A percentile compares a stretch with the other conserved stretches of the same genome.
Evolutionary conservation across 768 basidiomycete species (phyloP).

Genomic region (Xerocomellus dryophilus): DNA sequence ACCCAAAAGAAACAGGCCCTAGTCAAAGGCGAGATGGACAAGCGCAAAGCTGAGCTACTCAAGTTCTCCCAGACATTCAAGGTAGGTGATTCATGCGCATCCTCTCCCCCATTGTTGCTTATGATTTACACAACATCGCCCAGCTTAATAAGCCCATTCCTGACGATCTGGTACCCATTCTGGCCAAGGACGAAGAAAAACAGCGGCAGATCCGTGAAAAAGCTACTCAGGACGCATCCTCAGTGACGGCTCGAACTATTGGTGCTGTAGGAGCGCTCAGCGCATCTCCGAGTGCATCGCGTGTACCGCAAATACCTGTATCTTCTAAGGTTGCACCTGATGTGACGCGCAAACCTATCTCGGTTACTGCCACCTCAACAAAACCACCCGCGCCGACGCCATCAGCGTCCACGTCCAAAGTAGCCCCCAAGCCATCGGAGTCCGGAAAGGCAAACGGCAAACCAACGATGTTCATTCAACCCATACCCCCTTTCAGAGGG

Average conservation of each 20-base stretch:
- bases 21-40: constrained; percentile 92
- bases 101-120: neutral
- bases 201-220: constrained; percentile 81
- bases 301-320: constrained; percentile 34
- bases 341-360: constrained; percentile 25
- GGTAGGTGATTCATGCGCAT: constrained; percentile 43
- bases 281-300: constrained; percentile 48
- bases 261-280: constrained; percentile 43
- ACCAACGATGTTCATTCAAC: constrained; percentile 64
- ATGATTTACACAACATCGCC: neutral
- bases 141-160: constrained; percentile 95
- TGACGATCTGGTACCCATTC: constrained; percentile 86
- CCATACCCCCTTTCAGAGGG: constrained; percentile 90
- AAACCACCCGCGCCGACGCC: constrained; percentile 32
- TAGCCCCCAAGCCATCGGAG: constrained; percentile 28
- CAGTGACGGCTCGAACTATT: constrained; percentile 66
- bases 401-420: constrained; percentile 31
- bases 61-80: constrained; percentile 95
- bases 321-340: constrained; percentile 32
- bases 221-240: constrained; percentile 62
- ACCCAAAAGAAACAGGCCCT: constrained; percentile 88
- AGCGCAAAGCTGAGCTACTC: constrained; percentile 86
- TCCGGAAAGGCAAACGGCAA: constrained; percentile 42
- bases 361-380: constrained; percentile 21
- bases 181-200: constrained; percentile 92